These are phyloP conservation scores for Fusarium sp. DNA, from an alignment of 2,329 filamentous ascomycete species.

Conservation along the genomic window DNA sequence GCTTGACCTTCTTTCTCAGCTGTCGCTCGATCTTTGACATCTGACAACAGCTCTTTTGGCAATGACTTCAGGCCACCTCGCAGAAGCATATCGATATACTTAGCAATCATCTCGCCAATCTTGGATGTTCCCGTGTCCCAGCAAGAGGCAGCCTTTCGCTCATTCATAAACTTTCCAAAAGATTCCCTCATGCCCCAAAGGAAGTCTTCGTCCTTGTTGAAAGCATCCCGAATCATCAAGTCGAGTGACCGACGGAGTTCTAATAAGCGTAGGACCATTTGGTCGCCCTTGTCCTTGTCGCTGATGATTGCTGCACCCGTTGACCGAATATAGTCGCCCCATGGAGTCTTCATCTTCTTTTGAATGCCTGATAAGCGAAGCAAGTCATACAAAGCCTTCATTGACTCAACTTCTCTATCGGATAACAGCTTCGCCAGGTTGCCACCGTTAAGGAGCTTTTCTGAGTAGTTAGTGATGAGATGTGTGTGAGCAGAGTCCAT, in stretches of 20 bases:
- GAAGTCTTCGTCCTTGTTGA: constrained; percentile 81
- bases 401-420: constrained; percentile 74
- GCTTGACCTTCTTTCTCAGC: constrained; percentile 73
- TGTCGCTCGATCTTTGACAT: constrained; percentile 67
- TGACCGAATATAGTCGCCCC: constrained; percentile 81
- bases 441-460: constrained; percentile 72
- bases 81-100: constrained; percentile 91
- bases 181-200: constrained; percentile 83
- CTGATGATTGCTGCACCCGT: constrained; percentile 83
- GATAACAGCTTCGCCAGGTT: constrained; percentile 81
- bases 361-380: constrained; percentile 79
- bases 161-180: constrained; percentile 93
- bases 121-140: constrained; percentile 90
- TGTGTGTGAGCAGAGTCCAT: constrained; percentile 79
- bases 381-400: constrained; percentile 83
- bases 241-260: constrained; percentile 85
- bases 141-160: constrained; percentile 77
- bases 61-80: constrained; percentile 88
- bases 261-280: constrained; percentile 88
- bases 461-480: constrained; percentile 76
- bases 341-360: constrained; percentile 76
- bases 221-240: constrained; percentile 79
- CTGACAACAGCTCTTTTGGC: constrained; percentile 75
- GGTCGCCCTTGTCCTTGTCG: constrained; percentile 80
- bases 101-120: constrained; percentile 98